Base-by-base conservation (phyloP, 192 early-diverging fungal species). In the Coemansia erecta region DNA sequence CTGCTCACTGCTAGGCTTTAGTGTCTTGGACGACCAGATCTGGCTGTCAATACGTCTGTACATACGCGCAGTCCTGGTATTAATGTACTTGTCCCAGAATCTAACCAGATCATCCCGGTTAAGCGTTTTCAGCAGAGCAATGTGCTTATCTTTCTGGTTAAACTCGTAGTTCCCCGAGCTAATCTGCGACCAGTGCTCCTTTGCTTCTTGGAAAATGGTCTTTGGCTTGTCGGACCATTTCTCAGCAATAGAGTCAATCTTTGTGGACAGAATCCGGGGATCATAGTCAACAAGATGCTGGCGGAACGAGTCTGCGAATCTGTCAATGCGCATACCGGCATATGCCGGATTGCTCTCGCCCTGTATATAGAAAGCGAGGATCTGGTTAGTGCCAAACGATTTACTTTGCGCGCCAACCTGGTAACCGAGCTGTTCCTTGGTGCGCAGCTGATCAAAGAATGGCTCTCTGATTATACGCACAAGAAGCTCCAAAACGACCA, bases 381-480 rank as follows among this genome's bases (percentile, higher is more conserved):
- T 21, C 18, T 40, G 28, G 14, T 18, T 15, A 7, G 8, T 53
- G 12, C 35, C 35, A 9, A 18, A 53, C 7, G 15, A 18, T 39
- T 39, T 17, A 10, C 3, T 37, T 1, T 9, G 17, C 40, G 18
- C 52, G 10, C 18, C 18, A 5, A 54, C 53, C 17, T 40, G 8
- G 37, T 54, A 54, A 4, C 53, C 53, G 4, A 54, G 53, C 19
- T 54, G 53, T 11, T 54, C 53, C 35, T 54, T 39, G 3, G 53
- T 54, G 17, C 53, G 53, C 19, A 54, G 14, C 18, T 54, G 53
- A 54, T 54, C 53, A 22, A 96, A 98, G 50, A 84, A 86, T 15
- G 92, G 90, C 58, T 93, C 87, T 26, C 85, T 66, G 8, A 84
- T 68, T 49, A 95, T 90, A 40, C 89, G 88, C 1, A 77, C 80